Conservation (phyloP, 2,329 filamentous ascomycete species). For the Pseudogymnoascus sp. region DNA sequence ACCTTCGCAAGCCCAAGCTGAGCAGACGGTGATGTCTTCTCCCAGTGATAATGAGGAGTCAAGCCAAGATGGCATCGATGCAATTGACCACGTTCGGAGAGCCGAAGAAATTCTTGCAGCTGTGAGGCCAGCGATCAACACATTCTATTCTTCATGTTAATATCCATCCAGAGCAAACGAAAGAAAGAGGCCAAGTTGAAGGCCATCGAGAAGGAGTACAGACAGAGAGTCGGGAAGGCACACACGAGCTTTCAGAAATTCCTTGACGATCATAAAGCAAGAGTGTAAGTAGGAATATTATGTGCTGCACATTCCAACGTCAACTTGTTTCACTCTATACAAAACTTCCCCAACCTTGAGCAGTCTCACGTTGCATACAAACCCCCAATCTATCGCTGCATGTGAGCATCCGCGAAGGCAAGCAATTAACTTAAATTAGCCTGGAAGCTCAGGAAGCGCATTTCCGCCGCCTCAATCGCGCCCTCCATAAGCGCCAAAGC, state of each 20-base stretch:
- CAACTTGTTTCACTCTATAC: background rate
- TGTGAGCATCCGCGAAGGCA: background rate
- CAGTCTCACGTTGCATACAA: too few species aligned
- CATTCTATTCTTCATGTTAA: background rate
- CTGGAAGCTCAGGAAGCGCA: background rate
- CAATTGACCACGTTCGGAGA: constrained; percentile 14
- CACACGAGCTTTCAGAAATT: constrained; percentile 18
- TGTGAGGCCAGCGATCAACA: constrained; percentile 13
- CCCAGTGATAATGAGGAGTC: background rate
- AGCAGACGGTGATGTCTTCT: background rate
- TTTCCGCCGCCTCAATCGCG: background rate
- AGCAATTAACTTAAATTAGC: constrained; percentile 2
- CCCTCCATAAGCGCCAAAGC: background rate
- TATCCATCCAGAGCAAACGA: constrained; percentile 18
- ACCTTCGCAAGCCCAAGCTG: background rate
- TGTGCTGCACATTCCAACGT: background rate
- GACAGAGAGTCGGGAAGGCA: constrained; percentile 20
- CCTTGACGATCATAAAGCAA: constrained; percentile 18
- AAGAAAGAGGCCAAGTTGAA: constrained; percentile 23
- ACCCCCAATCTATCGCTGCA: background rate
- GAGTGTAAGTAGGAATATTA: constrained; percentile 20
- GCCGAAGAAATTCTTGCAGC: constrained; percentile 16
- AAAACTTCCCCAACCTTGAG: background rate
- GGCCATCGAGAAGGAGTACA: constrained; percentile 20
- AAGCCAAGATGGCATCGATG: background rate